Evolutionary conservation across 495 filamentous ascomycete genomes (phyloP), one percentile per base, ranked within the genome.

Genomic region (Cudoniella acicularis): DNA sequence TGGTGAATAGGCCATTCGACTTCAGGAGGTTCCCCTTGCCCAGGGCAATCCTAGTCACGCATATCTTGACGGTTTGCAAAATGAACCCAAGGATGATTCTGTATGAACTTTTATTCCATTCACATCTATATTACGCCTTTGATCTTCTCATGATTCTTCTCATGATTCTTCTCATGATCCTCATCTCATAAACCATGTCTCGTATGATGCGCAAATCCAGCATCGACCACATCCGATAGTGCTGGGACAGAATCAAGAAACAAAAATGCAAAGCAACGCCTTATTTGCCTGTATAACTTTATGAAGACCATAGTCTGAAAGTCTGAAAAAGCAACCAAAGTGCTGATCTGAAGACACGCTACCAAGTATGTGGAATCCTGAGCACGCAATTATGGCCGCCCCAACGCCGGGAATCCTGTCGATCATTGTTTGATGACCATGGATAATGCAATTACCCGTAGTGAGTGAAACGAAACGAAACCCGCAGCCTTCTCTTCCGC

Each of bases 351-450:
- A 40, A 20, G 10, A 40, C 3, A 20, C 42, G 54, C 49, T 53
- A 36, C 54, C 20, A 53, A n/a, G 25, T 45, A 42, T 55, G 43
- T 43, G 56, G 25, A 50, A 59, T 59, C 54, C 63, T 58, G 58
- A 59, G 51, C 40, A 49, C 42, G 49, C 36, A 25, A 49, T 27
- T 3, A 49, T 36, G 43, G 45, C 54, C 56, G 18, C 41, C 42
- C 52, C n/a, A 62, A 66, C 63, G 63, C 63, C 63, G 41, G 61
- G 43, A 52, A 47, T 57, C 40, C 52, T 62, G 59, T 27, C 30
- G 48, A 56, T 49, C 25, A 26, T 56, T 65, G 60, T 46, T 21
- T 18, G 49, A 51, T 52, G 43, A 49, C 41, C 52, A 57, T 18
- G 55, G 50, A 62, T 53, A 52, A 65, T 61, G 59, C 56, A 57